Evolutionary conservation across 2,329 filamentous ascomycete species (phyloP), one percentile per base, ranked within the genome.

Genomic region (Albifimbria verrucaria): DNA sequence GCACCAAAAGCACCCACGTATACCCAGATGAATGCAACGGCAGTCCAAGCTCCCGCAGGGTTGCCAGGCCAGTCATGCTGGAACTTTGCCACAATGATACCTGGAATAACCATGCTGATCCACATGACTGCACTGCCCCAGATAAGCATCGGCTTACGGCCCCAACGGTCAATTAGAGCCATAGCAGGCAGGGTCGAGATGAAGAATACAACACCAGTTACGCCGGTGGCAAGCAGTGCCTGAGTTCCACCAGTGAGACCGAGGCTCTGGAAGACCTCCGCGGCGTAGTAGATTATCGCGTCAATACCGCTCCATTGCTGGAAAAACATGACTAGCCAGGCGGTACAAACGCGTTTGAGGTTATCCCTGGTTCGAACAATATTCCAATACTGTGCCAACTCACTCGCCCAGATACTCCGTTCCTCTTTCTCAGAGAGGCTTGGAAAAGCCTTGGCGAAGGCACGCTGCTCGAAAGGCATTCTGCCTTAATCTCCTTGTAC

Each of bases 401-500:
- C 72, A 21, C 73, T 60, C 12, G 66, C 59, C 60, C 72, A 73
- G 0, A 76, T 64, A 53, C 70, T 79, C 32, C 70, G 68, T 52
- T 70, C 66, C 52, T 73, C 67, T 53, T 71, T 71, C 17, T 71
- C 70, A 3, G 72, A 72, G 7, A 74, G 58, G 24, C 73, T 69
- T 2, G 77, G 77, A 52, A 78, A 79, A 22, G 85, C 77, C 56
- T 88, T 85, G 0, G 81, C 80, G 10, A 87, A 77, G 1, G 82
- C 83, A 28, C 84, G 81, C 69, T 90, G 89, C 69, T 93, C 89
- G 60, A 93, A 93, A 89, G 68, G 0, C 83, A 85, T 67, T 91
- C 87, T 0, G 89, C 88, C 68, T 90, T 90, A 72, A 93, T 92
- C 66, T 93, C 89, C n/a, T 90, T 79, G 63, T 87, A 91, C 63